Evolutionary conservation across 768 basidiomycete genomes (phyloP), one percentile per base, ranked within the genome.

Genomic region (Rossbeevera mucosa): DNA sequence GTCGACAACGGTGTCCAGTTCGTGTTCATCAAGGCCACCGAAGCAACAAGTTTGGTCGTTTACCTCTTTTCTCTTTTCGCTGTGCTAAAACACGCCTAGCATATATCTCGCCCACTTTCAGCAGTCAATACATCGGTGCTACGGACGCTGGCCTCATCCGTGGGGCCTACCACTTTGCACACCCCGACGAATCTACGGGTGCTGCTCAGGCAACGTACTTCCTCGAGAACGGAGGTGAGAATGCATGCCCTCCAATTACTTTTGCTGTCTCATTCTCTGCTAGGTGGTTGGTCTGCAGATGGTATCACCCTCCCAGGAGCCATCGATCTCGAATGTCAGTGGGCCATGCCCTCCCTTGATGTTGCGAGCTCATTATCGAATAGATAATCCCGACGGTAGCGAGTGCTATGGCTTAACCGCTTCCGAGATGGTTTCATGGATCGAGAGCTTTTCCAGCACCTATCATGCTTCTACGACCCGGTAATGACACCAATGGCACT

Each of bases 11-110:
- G 80, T 4, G 63, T 83, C 28, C 51, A 69, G 12, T 86, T 83
- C 58, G 80, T 70, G 3, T 85, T 75, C 60, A 84, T 86, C 75
- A 86, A 85, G 62, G 84, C 83, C 8, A 86, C 83, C 3, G 83
- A 86, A 62, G 78, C 78, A 8, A 81, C 73, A n/a, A 61, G 80
- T 81, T 41, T 46, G 51, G 71, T 59, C 7, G 44, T 50, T 28
- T 20, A 6, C 5, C 31, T 47, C 48, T 0, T 29, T 14, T 44
- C 8, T 48, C 4, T 30, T 11, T 40, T 43, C 28, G 5, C 2
- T 36, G 7, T 33, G 24, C 47, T 55, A 14, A 58, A 14, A 28
- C 16, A 28, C 7, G 4, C n/a, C 21, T 11, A 68, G 66, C 41
- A 22, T 68, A 68, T 14, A 50, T 50, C 11, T 63, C 55, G 3